A percentile compares a stretch with the other conserved stretches of the same genome.
Conservation (phyloP, 345 rosid genomes). For the Brassica juncea region DNA sequence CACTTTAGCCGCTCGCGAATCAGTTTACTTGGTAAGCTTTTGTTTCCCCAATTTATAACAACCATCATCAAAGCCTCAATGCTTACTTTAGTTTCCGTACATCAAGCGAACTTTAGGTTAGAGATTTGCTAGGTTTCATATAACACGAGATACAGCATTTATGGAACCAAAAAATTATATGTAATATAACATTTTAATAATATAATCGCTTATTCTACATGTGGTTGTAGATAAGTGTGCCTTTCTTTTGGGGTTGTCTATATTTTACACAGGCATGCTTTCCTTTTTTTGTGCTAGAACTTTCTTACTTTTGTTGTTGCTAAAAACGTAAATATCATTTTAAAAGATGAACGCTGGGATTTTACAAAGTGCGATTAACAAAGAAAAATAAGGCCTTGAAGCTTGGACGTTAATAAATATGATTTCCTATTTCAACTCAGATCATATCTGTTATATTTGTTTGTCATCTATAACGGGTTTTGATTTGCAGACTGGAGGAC, state of each 20-base stretch:
- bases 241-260: not conserved
- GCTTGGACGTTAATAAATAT: no score
- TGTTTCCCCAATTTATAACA: not conserved
- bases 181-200: no score
- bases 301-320: no score
- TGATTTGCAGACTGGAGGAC: constrained; percentile 73
- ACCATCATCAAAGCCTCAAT: not conserved
- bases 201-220: no score
- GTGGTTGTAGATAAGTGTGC: not conserved
- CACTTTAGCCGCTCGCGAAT: constrained; percentile 70
- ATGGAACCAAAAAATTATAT: not conserved
- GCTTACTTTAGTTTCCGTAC: not conserved
- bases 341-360: no score
- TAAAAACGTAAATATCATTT: no score
- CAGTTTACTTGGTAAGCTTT: constrained; percentile 59
- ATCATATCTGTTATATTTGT: not conserved
- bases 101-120: not conserved
- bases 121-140: not conserved
- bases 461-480: constrained; percentile 3
- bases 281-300: not conserved
- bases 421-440: not conserved
- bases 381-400: no score
- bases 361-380: no score
- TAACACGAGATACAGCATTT: not conserved
- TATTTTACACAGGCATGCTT: constrained; percentile 2